phyloP scores from a whole-genome alignment of 2,329 filamentous ascomycete genomes.

The Saccharata proteae region DNA sequence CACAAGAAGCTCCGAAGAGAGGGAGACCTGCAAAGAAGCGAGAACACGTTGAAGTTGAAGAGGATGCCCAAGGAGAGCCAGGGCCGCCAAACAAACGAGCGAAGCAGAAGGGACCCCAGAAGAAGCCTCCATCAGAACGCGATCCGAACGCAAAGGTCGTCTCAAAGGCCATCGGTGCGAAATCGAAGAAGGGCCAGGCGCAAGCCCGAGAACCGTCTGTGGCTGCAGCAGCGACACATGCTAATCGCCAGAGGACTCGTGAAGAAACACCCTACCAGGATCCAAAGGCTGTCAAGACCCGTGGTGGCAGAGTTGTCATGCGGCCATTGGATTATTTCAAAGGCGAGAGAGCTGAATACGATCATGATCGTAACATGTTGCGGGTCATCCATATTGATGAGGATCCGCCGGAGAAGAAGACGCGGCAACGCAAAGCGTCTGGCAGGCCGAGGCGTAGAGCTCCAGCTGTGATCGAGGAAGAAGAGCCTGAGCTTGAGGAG shows the following conservation, averaged over 20 bases:
- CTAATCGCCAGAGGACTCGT: constrained; percentile 13
- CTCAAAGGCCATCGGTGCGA: not conserved
- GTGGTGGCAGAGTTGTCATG: constrained; percentile 67
- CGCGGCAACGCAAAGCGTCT: constrained; percentile 24
- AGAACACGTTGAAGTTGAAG: constrained; percentile 3
- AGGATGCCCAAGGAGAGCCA: constrained; percentile 1
- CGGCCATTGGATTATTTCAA: constrained; percentile 77
- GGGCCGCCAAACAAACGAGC: constrained; percentile 3
- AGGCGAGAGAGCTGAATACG: constrained; percentile 66
- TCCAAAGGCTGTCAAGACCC: constrained; percentile 46
- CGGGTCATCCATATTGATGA: constrained; percentile 64
- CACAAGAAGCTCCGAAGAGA: constrained; percentile 9
- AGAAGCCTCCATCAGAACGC: constrained; percentile 9
- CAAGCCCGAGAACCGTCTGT: not conserved
- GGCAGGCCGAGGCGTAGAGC: constrained; percentile 17
- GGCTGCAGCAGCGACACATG: not conserved
- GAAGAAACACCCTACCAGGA: constrained; percentile 31
- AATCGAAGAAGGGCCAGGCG: constrained; percentile 2
- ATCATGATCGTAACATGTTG: constrained; percentile 56
- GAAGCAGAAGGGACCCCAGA: constrained; percentile 5
- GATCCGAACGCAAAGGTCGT: constrained; percentile 3
- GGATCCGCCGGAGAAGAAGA: constrained; percentile 18
- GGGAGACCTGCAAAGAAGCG: constrained; percentile 2
- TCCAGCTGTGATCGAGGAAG: constrained; percentile 38
- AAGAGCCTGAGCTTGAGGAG: constrained; percentile 42